Evolutionary conservation across 2,329 filamentous ascomycete species (phyloP), one percentile per base, ranked within the genome.

Genomic region (Fusarium brachygibbosum): DNA sequence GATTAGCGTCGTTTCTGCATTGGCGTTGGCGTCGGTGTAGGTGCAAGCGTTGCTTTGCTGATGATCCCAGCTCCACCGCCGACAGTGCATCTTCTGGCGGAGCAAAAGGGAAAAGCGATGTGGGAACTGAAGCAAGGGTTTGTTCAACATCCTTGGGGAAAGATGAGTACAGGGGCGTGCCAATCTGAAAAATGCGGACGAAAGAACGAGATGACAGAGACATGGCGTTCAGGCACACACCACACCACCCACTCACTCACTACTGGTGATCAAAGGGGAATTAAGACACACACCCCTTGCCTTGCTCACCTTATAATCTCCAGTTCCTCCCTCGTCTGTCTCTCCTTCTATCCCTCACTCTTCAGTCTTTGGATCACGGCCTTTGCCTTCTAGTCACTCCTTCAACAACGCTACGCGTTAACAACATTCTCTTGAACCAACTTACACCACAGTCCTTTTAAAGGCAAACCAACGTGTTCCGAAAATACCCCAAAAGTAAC

Each of bases 271-370:
- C 58, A 58, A 51, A 58, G 58, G 56, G 46, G 49, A 46, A 41
- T 50, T 48, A 50, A 51, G 48, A 59, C 70, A 74, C 69, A 73
- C 72, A 63, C 64, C 72, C 73, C 71, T 69, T 71, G 70, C 73
- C 71, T 69, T 71, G 70, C 67, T 66, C 58, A 57, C 60, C 69
- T 72, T 75, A 75, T 75, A 75, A 75, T 49, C 60, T 66, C 66
- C 69, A 58, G 66, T 62, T 72, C 72, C 72, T 74, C 71, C 73
- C 69, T 59, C 57, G 63, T 62, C 35, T 32, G 31, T 29, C 23
- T 55, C 44, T 59, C 25, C 44, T 65, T 61, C 48, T 45, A 23
- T 54, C 41, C 61, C 55, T 58, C 41, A 63, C 53, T 45, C 63
- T 55, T 69, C 58, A 62, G 37, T 50, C 59, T 48, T 59, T 66